Evolutionary conservation across 2,329 filamentous ascomycete genomes (phyloP).

Genomic region (Colletotrichum australisinense): DNA sequence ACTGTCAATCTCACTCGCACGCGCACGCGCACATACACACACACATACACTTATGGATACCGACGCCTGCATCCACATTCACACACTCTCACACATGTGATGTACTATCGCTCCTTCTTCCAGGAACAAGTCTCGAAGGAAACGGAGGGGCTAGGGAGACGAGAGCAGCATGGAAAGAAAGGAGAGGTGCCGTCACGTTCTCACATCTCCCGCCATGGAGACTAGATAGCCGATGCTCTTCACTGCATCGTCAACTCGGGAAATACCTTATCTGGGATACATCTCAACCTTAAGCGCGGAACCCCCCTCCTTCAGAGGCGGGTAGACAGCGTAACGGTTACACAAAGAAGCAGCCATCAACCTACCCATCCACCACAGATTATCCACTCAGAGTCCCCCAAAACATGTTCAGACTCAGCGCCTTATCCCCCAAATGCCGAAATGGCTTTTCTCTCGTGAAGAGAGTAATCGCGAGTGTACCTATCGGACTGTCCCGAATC

Average conservation of each 20-base stretch:
- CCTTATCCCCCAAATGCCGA: neutral
- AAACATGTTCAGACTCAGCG: neutral
- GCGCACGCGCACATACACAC: neutral
- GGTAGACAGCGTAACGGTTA: neutral
- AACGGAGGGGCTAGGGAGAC: neutral
- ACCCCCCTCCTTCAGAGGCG: neutral
- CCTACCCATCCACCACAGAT: neutral
- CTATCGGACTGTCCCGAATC: constrained; percentile 6
- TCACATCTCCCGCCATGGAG: neutral
- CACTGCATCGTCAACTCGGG: neutral
- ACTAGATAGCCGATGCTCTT: neutral
- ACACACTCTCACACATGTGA: neutral
- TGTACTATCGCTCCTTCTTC: constrained; percentile 11
- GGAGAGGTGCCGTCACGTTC: neutral
- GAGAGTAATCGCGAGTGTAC: neutral
- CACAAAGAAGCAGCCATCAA: neutral
- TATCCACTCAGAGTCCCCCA: neutral
- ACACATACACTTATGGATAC: neutral
- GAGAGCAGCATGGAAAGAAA: neutral
- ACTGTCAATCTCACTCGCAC: constrained; percentile 13
- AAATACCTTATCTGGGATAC: neutral
- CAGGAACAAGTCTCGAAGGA: constrained; percentile 6
- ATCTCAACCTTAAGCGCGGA: neutral
- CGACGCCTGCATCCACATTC: neutral
- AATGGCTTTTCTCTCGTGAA: neutral